Evolutionary conservation across 2,329 filamentous ascomycete genomes (phyloP).

Genomic region (Sclerotinia sclerotiorum): DNA sequence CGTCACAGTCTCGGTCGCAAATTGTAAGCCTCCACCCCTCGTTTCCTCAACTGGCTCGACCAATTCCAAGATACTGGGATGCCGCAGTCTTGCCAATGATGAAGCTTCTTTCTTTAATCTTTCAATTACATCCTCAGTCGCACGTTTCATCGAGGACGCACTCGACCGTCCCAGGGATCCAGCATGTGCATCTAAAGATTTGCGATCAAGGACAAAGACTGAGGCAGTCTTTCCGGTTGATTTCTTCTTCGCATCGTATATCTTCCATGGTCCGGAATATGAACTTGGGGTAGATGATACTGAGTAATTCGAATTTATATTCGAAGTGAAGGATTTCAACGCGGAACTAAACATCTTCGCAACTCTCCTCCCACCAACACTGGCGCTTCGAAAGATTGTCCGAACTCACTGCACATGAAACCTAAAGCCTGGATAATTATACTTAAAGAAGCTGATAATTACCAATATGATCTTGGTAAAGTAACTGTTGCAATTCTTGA

Average conservation of each 20-base stretch:
- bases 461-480: background rate
- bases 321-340: conserved; percentile 89
- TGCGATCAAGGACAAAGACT: conserved; percentile 92
- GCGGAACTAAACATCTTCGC: conserved; percentile 54
- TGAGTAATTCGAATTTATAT: conserved; percentile 90
- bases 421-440: background rate
- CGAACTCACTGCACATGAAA: conserved; percentile 13
- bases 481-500: background rate
- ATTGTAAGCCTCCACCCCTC: conserved; percentile 85
- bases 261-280: conserved; percentile 90
- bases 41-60: conserved; percentile 96
- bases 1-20: conserved; percentile 89
- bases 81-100: conserved; percentile 80
- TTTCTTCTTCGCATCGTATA: conserved; percentile 97
- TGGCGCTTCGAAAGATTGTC: conserved; percentile 1
- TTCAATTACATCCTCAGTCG: conserved; percentile 87
- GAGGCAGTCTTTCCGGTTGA: conserved; percentile 85
- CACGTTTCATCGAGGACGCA: conserved; percentile 71
- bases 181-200: conserved; percentile 71
- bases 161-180: conserved; percentile 61
- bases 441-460: background rate
- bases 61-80: conserved; percentile 89
- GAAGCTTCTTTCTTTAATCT: conserved; percentile 88
- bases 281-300: conserved; percentile 74
- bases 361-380: conserved; percentile 24